Evolutionary conservation across 768 basidiomycete genomes (phyloP).

Genomic region (Chalciporus pseudorubinellus): DNA sequence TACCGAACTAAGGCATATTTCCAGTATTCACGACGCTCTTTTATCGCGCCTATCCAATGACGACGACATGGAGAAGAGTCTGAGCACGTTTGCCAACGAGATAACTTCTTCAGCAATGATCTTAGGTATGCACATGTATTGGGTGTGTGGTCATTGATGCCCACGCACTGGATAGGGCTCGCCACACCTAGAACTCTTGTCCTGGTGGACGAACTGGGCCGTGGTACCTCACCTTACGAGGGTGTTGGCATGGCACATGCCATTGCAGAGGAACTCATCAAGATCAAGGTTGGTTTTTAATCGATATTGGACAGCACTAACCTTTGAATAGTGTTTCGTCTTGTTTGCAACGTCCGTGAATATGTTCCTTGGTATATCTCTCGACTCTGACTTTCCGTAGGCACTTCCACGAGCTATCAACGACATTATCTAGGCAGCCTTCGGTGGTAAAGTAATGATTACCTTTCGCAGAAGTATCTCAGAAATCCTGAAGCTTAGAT

Average conservation of each 20-base stretch:
- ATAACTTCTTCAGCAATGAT: constrained; percentile 94
- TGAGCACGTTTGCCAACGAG: constrained; percentile 95
- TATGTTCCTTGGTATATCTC: neutral
- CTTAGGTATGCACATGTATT: constrained; percentile 46
- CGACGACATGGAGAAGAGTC: constrained; percentile 82
- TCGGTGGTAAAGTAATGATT: constrained; percentile 71
- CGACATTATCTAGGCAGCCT: constrained; percentile 72
- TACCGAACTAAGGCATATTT: neutral
- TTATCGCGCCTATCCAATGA: constrained; percentile 91
- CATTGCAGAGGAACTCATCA: constrained; percentile 75
- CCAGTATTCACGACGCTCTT: constrained; percentile 77
- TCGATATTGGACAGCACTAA: neutral
- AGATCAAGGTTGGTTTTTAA: constrained; percentile 52
- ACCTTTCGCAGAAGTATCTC: neutral
- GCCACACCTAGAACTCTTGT: constrained; percentile 71
- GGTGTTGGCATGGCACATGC: constrained; percentile 82
- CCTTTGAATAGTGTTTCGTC: constrained; percentile 60
- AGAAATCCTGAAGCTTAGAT: neutral
- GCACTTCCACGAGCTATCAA: constrained; percentile 78
- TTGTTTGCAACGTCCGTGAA: constrained; percentile 83
- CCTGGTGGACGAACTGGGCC: constrained; percentile 88
- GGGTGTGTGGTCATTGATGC: neutral
- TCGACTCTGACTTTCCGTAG: constrained; percentile 34
- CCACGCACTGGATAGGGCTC: constrained; percentile 46
- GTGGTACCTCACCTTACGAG: constrained; percentile 85